Evolutionary conservation across 805 yeast genomes (phyloP), one percentile per base, ranked within the genome.

Genomic region (Cyberlindnera suaveolens): DNA sequence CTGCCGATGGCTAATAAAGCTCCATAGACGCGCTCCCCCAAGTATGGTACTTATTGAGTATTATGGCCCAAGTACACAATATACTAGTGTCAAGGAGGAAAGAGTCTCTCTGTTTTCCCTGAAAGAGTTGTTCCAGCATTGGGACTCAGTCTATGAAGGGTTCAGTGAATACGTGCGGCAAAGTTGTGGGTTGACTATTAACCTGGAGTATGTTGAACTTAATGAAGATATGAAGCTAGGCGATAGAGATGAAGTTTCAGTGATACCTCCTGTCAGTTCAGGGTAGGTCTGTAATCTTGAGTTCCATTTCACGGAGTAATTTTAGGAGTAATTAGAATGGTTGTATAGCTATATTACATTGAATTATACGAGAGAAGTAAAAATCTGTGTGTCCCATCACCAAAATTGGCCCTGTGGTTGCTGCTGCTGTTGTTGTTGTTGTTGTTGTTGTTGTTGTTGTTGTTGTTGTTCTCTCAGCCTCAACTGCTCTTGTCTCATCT

Each of bases 261-360:
- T 53, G 5, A 53, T 53, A 17, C 57, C 57, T 1, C 57, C 57
- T 1, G 57, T 53, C 6, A 51, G 55, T 17, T 42, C 50, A 6
- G 57, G 57, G 1, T 52, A 30, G 16, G 7, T 18, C 20, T 11
- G 7, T 17, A 11, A 14, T 26, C 10, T 13, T 10, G 10, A 26
- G 11, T 23, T 23, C 11, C 27, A 23, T 23, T 5, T 9, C 11
- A 5, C 4, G 27, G 27, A 23, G 11, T 10, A 23, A 23, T 9
- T 23, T 3, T 4, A 23, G 8, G 6, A 14, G 19, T 14, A n/a
- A n/a, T 15, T 13, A 33, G 7, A 14, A n/a, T 15, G 13, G 14
- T 33, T 17, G 17, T 23, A 33, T 29, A 18, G 9, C 39, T 19
- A 29, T 42, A 17, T 19, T 29, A 33, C 37, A 34, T 34, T 34